A percentile compares a stretch with the other conserved stretches of the same genome.
These are phyloP conservation scores for Kalmusia sp. DNA, from an alignment of 2,329 filamentous ascomycete species.

Conservation along the genomic window DNA sequence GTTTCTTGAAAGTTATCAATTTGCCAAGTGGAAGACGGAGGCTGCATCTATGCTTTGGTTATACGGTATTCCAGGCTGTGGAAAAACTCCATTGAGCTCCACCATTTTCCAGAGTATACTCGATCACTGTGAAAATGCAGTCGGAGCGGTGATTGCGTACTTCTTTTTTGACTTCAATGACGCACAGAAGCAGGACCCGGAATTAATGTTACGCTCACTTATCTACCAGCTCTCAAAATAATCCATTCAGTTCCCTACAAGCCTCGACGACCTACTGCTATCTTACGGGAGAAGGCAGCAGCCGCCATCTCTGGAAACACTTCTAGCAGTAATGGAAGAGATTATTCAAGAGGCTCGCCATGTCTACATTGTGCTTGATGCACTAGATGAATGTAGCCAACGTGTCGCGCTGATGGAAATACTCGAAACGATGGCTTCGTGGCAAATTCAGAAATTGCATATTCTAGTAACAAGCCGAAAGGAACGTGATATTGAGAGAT, in stretches of 20 bases:
- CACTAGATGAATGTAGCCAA: conserved; percentile 29
- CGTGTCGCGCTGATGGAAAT: conserved; percentile 21
- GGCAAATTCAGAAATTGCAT: conserved; percentile 23
- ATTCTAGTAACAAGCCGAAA: conserved; percentile 28
- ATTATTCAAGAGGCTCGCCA: conserved; percentile 31
- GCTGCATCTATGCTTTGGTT: conserved; percentile 13
- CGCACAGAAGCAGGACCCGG: conserved; percentile 35
- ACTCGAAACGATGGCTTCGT: conserved; percentile 20
- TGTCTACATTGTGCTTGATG: conserved; percentile 25
- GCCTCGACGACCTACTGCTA: conserved; percentile 29
- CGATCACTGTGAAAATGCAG: conserved; percentile 2
- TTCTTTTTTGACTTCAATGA: conserved; percentile 42
- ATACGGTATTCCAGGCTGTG: conserved; percentile 18
- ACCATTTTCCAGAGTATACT: conserved; percentile 24
- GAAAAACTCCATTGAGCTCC: conserved; percentile 22
- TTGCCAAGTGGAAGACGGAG: conserved; percentile 9
- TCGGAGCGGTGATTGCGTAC: conserved; percentile 15
- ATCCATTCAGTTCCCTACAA: conserved; percentile 13
- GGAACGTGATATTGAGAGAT: conserved; percentile 26
- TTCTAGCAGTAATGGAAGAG: conserved; percentile 23
- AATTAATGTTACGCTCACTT: conserved; percentile 43
- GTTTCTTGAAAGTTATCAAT: conserved; percentile 18
- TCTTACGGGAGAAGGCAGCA: conserved; percentile 25
- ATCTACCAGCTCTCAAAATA: conserved; percentile 41
- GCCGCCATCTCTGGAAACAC: conserved; percentile 26